Base-by-base conservation (phyloP, 192 early-diverging fungal genomes). In the Thamnidium elegans region DNA sequence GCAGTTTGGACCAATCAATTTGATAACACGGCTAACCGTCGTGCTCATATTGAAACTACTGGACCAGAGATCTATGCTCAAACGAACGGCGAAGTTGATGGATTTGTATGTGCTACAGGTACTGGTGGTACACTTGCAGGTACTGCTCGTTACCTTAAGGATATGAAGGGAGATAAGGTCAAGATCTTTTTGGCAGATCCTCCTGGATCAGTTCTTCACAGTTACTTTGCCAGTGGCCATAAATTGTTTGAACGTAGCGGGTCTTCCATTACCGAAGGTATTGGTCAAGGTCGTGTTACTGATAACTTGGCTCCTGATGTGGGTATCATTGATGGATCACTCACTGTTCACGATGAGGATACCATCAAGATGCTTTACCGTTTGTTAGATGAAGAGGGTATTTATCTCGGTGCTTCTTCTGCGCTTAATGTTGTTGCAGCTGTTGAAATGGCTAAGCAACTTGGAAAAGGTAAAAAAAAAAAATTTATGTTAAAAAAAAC, bases 1-100 rank as follows among this genome's bases (percentile, higher is more conserved):
- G 94, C 92, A 13, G 94, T 94, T 20, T 97, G 94, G 93, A 95
- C 95, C 8, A 93, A 98, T 74, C 95, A 98, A 68, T 98, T 98
- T 67, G 95, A 98, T 71, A 96, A 95, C 76, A 79, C 75, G 10
- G 94, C 92, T 42, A 98, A 98, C 72, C 82, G 90, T 21, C 90
- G 84, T 53, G 93, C 95, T 7, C 95, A 98, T 58, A 87, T 93
- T 63, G 94, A 96, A 70, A 96, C 95, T 39, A 98, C 95, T 3
- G 95, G 94, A 0, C 95, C 95, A 1, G 95, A 98, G 72, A 96
- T 98, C 68, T 92, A 87, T 88, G 79, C 79, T 7, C 95, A 98
- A 74, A 87, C 91, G 3, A 75, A 83, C 7, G 90, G 91, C 13
- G 76, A 82, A 13, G 72, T 98, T 1, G 93, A 96, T 76, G 95